These are phyloP conservation scores for Podospora bellae-mahoneyi DNA, from an alignment of 495 filamentous ascomycete genomes.

Conservation along the genomic window DNA sequence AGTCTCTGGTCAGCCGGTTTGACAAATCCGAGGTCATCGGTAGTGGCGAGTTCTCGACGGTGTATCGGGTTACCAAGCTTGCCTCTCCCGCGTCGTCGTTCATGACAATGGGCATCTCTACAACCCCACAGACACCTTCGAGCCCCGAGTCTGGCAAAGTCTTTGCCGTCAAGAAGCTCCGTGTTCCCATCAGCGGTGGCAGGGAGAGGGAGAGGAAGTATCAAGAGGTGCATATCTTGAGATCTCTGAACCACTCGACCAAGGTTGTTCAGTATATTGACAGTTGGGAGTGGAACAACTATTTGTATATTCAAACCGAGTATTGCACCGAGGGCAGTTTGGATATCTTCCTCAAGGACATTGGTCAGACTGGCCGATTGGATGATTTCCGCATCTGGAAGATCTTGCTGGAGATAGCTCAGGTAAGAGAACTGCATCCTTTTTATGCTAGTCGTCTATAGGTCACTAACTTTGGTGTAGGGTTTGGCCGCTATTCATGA, in stretches of 20 bases:
- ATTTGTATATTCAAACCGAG: conserved; percentile 95
- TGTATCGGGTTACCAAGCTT: conserved; percentile 68
- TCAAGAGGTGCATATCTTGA: conserved; percentile 74
- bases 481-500: conserved; percentile 86
- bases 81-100: conserved; percentile 25
- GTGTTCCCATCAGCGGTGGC: conserved; percentile 67
- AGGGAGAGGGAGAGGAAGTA: conserved; percentile 74
- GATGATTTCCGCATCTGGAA: conserved; percentile 99
- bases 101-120: conserved; percentile 24
- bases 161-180: conserved; percentile 92
- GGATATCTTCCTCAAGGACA: conserved; percentile 71
- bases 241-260: conserved; percentile 65
- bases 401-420: conserved; percentile 76
- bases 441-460: not conserved
- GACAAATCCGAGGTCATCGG: conserved; percentile 72
- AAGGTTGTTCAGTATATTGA: conserved; percentile 79
- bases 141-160: conserved; percentile 51
- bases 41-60: conserved; percentile 86
- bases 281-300: conserved; percentile 74
- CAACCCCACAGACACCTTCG: conserved; percentile 37
- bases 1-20: conserved; percentile 66
- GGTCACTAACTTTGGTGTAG: conserved; percentile 47
- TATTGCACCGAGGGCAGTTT: conserved; percentile 91
- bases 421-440: conserved; percentile 53
- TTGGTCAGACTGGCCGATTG: conserved; percentile 76